These are phyloP conservation scores for Aspergillus ellipticus DNA, from an alignment of 495 filamentous ascomycete genomes.

Conservation along the genomic window DNA sequence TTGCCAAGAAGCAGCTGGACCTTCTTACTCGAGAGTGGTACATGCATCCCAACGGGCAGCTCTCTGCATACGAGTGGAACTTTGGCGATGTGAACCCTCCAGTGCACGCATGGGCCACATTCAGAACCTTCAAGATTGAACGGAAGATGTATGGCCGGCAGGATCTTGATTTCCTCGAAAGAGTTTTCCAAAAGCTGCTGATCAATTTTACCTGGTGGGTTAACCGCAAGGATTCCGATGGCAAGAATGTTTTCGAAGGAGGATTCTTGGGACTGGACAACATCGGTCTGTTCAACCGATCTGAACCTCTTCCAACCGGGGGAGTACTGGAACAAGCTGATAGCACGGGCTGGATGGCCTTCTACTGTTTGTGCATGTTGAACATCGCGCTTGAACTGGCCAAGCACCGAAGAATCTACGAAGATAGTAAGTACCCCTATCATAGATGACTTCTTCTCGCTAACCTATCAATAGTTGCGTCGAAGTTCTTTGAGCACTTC, in stretches of 20 bases:
- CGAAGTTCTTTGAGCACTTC: constrained; percentile 98
- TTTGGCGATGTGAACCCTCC: constrained; percentile 97
- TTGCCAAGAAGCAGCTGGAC: constrained; percentile 96
- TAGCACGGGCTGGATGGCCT: constrained; percentile 98
- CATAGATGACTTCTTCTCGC: background rate
- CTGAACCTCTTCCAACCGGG: constrained; percentile 89
- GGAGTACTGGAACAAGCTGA: constrained; percentile 93
- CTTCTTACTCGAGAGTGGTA: constrained; percentile 97
- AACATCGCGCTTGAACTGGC: constrained; percentile 93
- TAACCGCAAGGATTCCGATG: constrained; percentile 88
- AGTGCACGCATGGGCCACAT: constrained; percentile 93
- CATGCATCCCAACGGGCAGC: constrained; percentile 96
- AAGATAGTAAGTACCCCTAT: constrained; percentile 60
- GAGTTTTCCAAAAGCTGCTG: constrained; percentile 93
- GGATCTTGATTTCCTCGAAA: constrained; percentile 90
- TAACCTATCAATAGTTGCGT: constrained; percentile 56
- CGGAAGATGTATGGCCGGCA: constrained; percentile 93
- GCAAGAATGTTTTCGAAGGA: constrained; percentile 95
- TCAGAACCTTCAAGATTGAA: constrained; percentile 96
- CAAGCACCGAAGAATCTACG: constrained; percentile 93
- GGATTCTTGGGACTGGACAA: constrained; percentile 97
- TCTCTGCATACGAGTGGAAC: constrained; percentile 95
- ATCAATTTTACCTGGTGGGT: constrained; percentile 99
- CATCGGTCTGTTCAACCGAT: constrained; percentile 97
- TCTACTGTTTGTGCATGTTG: constrained; percentile 91